These are phyloP conservation scores for Sporothrix schenckii DNA, from an alignment of 2,329 filamentous ascomycete species.

Conservation along the genomic window DNA sequence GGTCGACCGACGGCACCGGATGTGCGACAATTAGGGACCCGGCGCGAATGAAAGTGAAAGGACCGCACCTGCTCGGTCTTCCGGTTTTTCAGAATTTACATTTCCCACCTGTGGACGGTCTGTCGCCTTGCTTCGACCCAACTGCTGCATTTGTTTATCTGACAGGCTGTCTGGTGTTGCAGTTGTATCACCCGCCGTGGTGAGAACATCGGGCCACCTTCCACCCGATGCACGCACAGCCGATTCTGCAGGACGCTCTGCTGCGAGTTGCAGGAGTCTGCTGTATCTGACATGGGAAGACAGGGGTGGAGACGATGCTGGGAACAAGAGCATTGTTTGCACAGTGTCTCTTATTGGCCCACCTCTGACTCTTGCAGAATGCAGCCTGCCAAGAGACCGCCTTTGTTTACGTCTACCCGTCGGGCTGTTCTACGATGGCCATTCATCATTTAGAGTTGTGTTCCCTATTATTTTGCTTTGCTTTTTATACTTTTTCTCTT, in stretches of 20 bases:
- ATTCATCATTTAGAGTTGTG: slow-evolving; percentile 27
- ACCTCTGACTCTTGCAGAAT: background rate
- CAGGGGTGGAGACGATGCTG: slow-evolving; percentile 14
- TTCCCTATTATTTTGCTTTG: background rate
- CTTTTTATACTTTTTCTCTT: background rate
- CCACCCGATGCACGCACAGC: background rate
- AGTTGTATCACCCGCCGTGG: background rate
- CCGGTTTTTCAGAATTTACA: background rate
- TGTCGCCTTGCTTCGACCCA: background rate
- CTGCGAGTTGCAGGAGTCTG: background rate
- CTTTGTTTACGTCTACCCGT: slow-evolving; percentile 19
- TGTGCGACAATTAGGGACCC: background rate
- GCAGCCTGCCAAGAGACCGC: slow-evolving; percentile 21
- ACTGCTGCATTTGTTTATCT: slow-evolving; percentile 14
- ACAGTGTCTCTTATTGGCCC: too few relatives aligned
- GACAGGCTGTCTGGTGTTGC: slow-evolving; percentile 8
- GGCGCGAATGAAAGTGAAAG: background rate
- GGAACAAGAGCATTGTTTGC: background rate
- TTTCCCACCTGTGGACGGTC: background rate
- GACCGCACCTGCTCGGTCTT: background rate
- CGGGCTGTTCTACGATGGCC: slow-evolving; percentile 8
- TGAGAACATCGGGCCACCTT: background rate
- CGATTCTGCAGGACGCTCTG: slow-evolving; percentile 25
- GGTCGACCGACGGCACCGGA: slow-evolving; percentile 16
- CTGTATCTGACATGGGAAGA: slow-evolving; percentile 18